Conservation (phyloP, 192 early-diverging fungal species). For the Mortierella hygrophila region DNA sequence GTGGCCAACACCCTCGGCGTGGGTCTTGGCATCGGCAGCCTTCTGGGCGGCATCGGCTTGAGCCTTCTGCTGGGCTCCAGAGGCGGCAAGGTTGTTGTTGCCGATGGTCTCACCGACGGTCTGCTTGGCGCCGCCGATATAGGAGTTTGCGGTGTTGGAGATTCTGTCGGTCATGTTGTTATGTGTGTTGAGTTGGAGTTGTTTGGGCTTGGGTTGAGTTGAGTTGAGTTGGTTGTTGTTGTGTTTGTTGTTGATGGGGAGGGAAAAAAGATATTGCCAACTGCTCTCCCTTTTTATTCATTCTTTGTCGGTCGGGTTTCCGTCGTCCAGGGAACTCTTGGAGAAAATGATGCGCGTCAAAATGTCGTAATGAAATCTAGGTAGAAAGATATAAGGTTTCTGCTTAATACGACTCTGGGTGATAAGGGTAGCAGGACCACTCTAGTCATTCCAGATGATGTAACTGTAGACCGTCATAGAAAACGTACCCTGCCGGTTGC, state of each 20-base stretch:
- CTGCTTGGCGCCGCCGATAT: slow-evolving; percentile 40
- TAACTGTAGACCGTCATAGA: not conserved
- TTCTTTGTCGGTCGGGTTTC: too few species aligned
- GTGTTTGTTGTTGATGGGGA: not conserved
- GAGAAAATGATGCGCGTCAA: too few species aligned
- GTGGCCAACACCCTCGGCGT: slow-evolving; percentile 27
- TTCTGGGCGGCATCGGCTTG: slow-evolving; percentile 30
- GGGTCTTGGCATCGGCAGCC: slow-evolving; percentile 20
- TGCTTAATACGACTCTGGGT: too few species aligned
- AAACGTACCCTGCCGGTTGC: not conserved
- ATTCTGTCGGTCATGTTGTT: slow-evolving; percentile 21
- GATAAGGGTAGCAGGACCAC: too few species aligned
- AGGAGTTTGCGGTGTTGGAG: slow-evolving; percentile 36
- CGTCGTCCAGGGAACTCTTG: too few species aligned
- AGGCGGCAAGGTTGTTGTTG: slow-evolving; percentile 12
- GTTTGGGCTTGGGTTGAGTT: not conserved
- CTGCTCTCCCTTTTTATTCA: not conserved
- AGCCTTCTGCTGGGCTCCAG: slow-evolving; percentile 15
- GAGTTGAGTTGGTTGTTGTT: not conserved
- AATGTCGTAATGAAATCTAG: too few species aligned
- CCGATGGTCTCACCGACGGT: slow-evolving; percentile 30
- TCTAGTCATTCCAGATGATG: not conserved
- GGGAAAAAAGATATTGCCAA: not conserved
- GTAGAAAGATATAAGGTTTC: too few species aligned
- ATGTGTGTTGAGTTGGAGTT: not conserved